Conservation (phyloP, 2,329 filamentous ascomycete genomes). For the Colletotrichum cordylinicola region DNA sequence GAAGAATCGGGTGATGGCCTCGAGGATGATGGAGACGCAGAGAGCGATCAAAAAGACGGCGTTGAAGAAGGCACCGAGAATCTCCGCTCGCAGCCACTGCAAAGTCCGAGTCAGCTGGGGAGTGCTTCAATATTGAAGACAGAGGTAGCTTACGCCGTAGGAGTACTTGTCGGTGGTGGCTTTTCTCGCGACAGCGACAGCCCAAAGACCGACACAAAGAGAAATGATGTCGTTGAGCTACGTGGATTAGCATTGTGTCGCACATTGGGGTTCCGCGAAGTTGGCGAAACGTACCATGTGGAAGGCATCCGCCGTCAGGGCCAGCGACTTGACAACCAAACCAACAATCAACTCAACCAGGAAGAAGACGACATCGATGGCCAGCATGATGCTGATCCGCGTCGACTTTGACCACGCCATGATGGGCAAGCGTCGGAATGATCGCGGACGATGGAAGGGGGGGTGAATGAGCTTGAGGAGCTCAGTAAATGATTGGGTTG, state of each 20-base stretch:
- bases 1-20: slow-evolving; percentile 90
- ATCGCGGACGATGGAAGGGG: background rate
- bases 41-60: slow-evolving; percentile 97
- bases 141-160: slow-evolving; percentile 74
- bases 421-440: slow-evolving; percentile 7
- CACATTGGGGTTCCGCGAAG: background rate
- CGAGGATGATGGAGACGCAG: slow-evolving; percentile 94
- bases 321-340: slow-evolving; percentile 87
- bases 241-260: slow-evolving; percentile 21
- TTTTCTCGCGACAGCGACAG: slow-evolving; percentile 86
- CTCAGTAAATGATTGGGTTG: background rate
- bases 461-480: background rate
- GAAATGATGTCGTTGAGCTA: slow-evolving; percentile 98
- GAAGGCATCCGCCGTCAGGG: slow-evolving; percentile 94
- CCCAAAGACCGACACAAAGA: slow-evolving; percentile 90
- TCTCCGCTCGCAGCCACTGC: slow-evolving; percentile 96
- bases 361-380: slow-evolving; percentile 90
- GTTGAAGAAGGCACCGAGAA: slow-evolving; percentile 94
- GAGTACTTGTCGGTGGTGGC: slow-evolving; percentile 91
- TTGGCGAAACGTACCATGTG: slow-evolving; percentile 77
- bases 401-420: slow-evolving; percentile 94
- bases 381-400: slow-evolving; percentile 91
- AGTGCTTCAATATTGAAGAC: background rate
- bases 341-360: slow-evolving; percentile 86
- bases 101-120: background rate